phyloP scores from a whole-genome alignment of 2,329 filamentous ascomycete species.

The Exserohilum turcica region DNA sequence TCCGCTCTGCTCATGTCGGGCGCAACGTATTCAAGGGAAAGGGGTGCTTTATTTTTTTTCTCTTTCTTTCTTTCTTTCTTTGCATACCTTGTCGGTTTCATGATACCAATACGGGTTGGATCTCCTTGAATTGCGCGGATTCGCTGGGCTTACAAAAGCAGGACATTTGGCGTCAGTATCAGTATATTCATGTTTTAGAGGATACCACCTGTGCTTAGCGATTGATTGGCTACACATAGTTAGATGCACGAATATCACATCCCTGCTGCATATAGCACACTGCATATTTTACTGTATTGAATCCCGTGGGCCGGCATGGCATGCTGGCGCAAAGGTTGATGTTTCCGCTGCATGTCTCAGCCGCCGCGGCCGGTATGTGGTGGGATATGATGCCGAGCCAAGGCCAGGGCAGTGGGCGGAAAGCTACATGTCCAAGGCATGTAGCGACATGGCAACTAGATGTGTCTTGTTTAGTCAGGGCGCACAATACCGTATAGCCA shows the following conservation, averaged over 20 bases:
- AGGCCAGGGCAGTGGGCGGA: no score
- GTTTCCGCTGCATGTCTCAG: neutral
- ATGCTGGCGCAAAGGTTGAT: neutral
- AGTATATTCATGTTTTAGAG: conserved; percentile 20
- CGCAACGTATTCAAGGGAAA: conserved; percentile 11
- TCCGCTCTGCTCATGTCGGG: conserved; percentile 6
- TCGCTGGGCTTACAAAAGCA: conserved; percentile 24
- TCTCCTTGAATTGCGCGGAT: conserved; percentile 13
- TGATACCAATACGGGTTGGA: conserved; percentile 27
- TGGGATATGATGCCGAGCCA: no score
- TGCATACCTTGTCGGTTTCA: conserved; percentile 16
- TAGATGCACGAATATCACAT: conserved; percentile 31
- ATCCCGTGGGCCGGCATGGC: neutral
- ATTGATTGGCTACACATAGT: conserved; percentile 20
- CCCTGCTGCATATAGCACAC: conserved; percentile 8
- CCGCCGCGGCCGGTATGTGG: no score
- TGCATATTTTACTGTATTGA: conserved; percentile 4
- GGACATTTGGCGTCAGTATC: conserved; percentile 18
- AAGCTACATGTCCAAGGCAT: no score
- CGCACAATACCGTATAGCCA: no score
- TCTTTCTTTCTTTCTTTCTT: no score
- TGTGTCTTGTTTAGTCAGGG: no score
- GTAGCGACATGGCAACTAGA: no score
- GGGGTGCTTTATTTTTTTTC: conserved; percentile 2
- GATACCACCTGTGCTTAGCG: conserved; percentile 26